Evolutionary conservation across 1,139 yeast species (phyloP), one percentile per base, ranked within the genome.

Genomic region (Pichia sp.): DNA sequence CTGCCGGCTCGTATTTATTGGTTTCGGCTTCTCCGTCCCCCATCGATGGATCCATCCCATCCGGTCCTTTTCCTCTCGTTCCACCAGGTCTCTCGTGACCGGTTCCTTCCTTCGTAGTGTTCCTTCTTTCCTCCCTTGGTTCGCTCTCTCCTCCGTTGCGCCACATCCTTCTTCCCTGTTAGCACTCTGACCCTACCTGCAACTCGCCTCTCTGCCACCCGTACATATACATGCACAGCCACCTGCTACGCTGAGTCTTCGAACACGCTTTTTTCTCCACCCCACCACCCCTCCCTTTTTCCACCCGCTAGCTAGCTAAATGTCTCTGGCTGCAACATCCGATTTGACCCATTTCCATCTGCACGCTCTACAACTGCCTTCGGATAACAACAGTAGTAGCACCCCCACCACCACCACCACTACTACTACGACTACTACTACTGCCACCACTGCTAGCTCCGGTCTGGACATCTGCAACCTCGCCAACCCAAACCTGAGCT

Each of bases 251-350:
- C 40, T 10, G 10, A 36, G 8, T 5, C 23, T 22, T 37, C 37
- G 21, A 12, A 18, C 30, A 34, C 44, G 13, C n/a, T 25, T 9
- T 34, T 18, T 16, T 16, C 37, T n/a, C n/a, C n/a, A n/a, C n/a
- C n/a, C n/a, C n/a, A n/a, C n/a, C n/a, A n/a, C n/a, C 39, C 22
- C 43, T 23, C 43, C 28, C 41, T 6, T 22, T 23, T 22, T 7
- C 22, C 37, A 8, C 22, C 44, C n/a, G n/a, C 37, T 16, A 19
- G 6, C 40, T 23, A 12, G 23, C 42, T 34, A 7, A 10, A 41
- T 41, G 44, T 41, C 44, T 21, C 31, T 41, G 28, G 44, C 44
- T 7, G 44, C 44, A 34, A 34, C 37, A 45, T 46, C 48, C 26
- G 48, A 46, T 16, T 23, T 37, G 22, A 23, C 25, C 49, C 49